Evolutionary conservation across 305 asterid species (phyloP).

Genomic region (Euphrasia arctica): DNA sequence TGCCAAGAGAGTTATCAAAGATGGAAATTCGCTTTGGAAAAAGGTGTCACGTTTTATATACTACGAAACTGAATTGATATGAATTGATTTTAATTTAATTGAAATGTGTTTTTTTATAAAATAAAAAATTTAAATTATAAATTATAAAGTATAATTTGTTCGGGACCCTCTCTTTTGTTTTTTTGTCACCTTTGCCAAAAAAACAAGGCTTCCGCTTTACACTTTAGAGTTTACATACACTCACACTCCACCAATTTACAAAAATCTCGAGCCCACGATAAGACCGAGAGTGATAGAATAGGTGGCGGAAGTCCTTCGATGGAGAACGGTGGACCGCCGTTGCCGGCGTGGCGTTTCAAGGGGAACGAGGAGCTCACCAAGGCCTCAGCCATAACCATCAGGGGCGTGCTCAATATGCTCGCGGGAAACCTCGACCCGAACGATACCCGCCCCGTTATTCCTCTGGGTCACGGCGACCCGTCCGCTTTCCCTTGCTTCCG

Average conservation of each 20-base stretch:
- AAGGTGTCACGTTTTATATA: too few relatives aligned
- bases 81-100: too few relatives aligned
- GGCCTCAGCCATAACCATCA: slow-evolving; percentile 44
- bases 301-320: slow-evolving; percentile 1
- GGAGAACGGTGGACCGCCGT: slow-evolving; percentile 25
- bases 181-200: too few relatives aligned
- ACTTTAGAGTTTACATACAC: background rate
- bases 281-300: background rate
- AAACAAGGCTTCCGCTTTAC: background rate
- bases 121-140: too few relatives aligned
- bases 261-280: background rate
- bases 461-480: slow-evolving; percentile 69
- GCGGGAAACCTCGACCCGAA: slow-evolving; percentile 31
- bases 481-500: slow-evolving; percentile 60
- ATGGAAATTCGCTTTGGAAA: too few relatives aligned
- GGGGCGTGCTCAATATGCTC: slow-evolving; percentile 44
- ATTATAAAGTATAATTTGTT: too few relatives aligned
- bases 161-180: too few relatives aligned
- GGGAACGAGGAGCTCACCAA: slow-evolving; percentile 37
- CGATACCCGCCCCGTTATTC: slow-evolving; percentile 44
- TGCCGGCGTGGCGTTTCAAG: slow-evolving; percentile 41
- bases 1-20: too few relatives aligned
- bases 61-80: too few relatives aligned
- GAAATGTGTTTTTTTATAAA: too few relatives aligned
- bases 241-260: background rate